phyloP scores from a whole-genome alignment of 306 rosid genomes.

The Quercus suber region DNA sequence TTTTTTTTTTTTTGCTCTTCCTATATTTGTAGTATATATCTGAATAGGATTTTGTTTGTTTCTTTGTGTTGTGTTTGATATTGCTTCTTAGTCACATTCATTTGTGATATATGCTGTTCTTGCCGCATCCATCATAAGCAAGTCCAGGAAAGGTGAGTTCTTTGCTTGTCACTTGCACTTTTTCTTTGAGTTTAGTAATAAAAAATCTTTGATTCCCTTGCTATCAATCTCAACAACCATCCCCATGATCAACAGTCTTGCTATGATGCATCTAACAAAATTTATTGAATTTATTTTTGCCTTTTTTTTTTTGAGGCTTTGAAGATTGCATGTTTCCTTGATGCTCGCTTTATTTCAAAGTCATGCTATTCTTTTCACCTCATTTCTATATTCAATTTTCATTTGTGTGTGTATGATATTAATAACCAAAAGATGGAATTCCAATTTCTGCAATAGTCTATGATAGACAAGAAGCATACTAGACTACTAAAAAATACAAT shows the following conservation, averaged over 20 bases:
- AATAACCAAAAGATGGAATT: too few relatives aligned
- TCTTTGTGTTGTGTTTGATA: not conserved
- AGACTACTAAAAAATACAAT: too few relatives aligned
- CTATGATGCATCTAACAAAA: not conserved
- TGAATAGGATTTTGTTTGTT: not conserved
- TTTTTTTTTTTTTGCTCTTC: not conserved
- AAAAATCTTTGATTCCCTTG: not conserved
- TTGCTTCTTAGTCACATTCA: slow-evolving; percentile 9
- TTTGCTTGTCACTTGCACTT: not conserved
- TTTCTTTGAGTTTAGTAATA: not conserved
- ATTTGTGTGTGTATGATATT: too few relatives aligned
- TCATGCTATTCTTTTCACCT: too few relatives aligned
- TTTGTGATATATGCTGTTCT: slow-evolving; percentile 71
- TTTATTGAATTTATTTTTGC: not conserved
- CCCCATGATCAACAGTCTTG: not conserved
- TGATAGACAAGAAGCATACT: too few relatives aligned
- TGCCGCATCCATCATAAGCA: slow-evolving; percentile 76
- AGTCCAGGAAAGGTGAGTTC: slow-evolving; percentile 90
- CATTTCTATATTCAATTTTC: too few relatives aligned
- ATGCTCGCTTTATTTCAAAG: too few relatives aligned
- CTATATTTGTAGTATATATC: not conserved
- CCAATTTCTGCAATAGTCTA: too few relatives aligned
- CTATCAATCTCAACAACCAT: not conserved
- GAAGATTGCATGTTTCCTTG: too few relatives aligned
- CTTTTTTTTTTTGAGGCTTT: not conserved